Percentiles rank a stretch among this genome's conserved stretches.
phyloP scores from a whole-genome alignment of 768 basidiomycete genomes.

The Phlegmacium glaucopus region DNA sequence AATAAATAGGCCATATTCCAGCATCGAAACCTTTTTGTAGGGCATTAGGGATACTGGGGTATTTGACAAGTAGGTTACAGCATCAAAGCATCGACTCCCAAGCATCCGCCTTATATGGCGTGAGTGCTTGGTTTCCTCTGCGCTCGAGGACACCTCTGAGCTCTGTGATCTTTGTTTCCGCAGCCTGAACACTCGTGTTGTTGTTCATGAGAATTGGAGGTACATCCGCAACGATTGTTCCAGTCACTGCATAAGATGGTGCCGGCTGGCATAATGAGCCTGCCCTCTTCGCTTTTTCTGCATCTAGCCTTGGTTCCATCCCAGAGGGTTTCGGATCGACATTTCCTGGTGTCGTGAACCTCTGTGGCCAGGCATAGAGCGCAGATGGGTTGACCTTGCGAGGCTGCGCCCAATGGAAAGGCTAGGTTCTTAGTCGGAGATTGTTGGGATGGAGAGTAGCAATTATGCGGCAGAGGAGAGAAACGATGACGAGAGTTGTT shows the following conservation, averaged over 20 bases:
- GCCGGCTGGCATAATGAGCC: slow-evolving; percentile 18
- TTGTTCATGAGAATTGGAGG: slow-evolving; percentile 14
- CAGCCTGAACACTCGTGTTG: slow-evolving; percentile 43
- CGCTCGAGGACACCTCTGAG: slow-evolving; percentile 34
- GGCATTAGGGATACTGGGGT: slow-evolving; percentile 19
- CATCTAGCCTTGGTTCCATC: too few relatives aligned
- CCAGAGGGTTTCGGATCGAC: too few relatives aligned
- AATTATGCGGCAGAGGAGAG: too few relatives aligned
- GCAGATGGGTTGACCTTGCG: too few relatives aligned
- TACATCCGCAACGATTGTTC: slow-evolving; percentile 27
- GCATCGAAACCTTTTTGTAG: slow-evolving; percentile 30
- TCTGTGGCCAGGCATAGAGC: too few relatives aligned
- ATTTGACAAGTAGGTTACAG: slow-evolving; percentile 16
- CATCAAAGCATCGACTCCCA: slow-evolving; percentile 27
- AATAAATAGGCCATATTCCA: slow-evolving; percentile 29
- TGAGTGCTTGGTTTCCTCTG: slow-evolving; percentile 22
- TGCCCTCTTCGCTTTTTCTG: slow-evolving; percentile 10
- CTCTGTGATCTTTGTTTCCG: slow-evolving; percentile 31
- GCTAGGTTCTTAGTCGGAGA: too few relatives aligned
- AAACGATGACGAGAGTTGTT: too few relatives aligned
- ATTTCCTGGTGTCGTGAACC: too few relatives aligned
- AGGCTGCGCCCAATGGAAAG: too few relatives aligned
- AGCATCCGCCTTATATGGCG: slow-evolving; percentile 24
- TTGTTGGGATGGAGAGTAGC: too few relatives aligned
- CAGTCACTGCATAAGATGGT: slow-evolving; percentile 31